A percentile compares a stretch with the other conserved stretches of the same genome.
Conservation (phyloP, 495 filamentous ascomycete genomes). For the Penicillium herquei region DNA sequence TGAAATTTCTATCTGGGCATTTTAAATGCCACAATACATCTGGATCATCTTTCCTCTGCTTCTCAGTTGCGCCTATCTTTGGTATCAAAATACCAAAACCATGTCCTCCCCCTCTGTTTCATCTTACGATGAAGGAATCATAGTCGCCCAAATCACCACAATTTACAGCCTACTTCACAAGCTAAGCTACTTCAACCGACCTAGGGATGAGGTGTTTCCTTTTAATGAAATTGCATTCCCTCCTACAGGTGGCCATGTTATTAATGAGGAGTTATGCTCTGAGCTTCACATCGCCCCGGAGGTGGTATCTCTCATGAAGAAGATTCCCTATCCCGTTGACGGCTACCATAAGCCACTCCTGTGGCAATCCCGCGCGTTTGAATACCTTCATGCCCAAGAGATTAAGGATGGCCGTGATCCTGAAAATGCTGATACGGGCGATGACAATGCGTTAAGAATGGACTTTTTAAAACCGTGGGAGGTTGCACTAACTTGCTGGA, state of each 20-base stretch:
- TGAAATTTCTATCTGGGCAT: background rate
- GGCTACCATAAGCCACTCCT: background rate
- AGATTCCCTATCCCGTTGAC: background rate
- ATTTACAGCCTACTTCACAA: constrained; percentile 1
- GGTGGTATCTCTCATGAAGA: background rate
- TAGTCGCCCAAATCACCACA: background rate
- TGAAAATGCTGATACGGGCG: background rate
- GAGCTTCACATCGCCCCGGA: background rate
- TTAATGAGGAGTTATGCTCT: background rate
- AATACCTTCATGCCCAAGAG: background rate
- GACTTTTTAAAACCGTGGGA: constrained; percentile 1
- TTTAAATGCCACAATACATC: background rate
- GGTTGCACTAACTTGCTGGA: background rate
- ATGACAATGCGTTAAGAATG: background rate
- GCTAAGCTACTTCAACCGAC: background rate
- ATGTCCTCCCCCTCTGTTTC: no score
- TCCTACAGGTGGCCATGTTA: background rate
- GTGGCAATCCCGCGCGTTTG: background rate
- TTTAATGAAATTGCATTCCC: background rate
- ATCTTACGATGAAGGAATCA: background rate
- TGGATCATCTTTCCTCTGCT: constrained; percentile 1
- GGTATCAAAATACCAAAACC: background rate
- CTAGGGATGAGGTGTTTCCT: background rate
- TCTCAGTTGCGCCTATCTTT: background rate
- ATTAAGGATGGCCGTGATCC: background rate